phyloP scores from a whole-genome alignment of 192 early-diverging fungal genomes.

The Chytriomyces confervae region DNA sequence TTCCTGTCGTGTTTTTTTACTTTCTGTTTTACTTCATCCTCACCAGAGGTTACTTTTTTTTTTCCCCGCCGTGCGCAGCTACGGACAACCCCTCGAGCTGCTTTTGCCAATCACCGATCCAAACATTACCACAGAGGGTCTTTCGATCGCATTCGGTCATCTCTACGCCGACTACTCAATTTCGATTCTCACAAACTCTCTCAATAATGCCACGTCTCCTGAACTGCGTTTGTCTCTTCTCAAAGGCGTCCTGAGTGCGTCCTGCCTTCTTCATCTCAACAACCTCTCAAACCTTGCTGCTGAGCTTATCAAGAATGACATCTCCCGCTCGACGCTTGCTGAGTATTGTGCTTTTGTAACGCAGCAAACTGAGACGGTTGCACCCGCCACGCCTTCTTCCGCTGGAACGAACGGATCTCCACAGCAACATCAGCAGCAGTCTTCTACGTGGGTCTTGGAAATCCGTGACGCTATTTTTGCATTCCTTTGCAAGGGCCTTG shows the following conservation, averaged over 20 bases:
- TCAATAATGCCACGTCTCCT: constrained; percentile 1
- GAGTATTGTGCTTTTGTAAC: constrained; percentile 58
- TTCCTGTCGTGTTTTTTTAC: constrained; percentile 1
- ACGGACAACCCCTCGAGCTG: constrained; percentile 39
- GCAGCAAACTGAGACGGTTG: constrained; percentile 17
- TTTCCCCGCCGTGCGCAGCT: constrained; percentile 23
- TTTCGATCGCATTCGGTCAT: constrained; percentile 57
- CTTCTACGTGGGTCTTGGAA: constrained; percentile 40
- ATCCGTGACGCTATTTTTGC: constrained; percentile 56
- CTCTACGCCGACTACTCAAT: constrained; percentile 57
- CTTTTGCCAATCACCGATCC: constrained; percentile 51
- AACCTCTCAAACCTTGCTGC: constrained; percentile 50
- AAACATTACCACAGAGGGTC: constrained; percentile 59
- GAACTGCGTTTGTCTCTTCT: constrained; percentile 45
- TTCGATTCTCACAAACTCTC: constrained; percentile 29
- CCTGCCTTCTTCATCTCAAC: constrained; percentile 54
- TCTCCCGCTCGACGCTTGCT: constrained; percentile 46
- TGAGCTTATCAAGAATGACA: constrained; percentile 55
- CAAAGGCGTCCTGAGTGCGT: constrained; percentile 53
- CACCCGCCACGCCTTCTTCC: constrained; percentile 30
- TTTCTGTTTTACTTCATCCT: not conserved
- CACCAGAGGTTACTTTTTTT: not conserved
- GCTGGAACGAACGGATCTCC: constrained; percentile 1
- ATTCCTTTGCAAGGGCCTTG: constrained; percentile 58
- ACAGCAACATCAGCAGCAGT: not conserved